phyloP scores from a whole-genome alignment of 148 eudicot genomes.

The Camellia japonica region DNA sequence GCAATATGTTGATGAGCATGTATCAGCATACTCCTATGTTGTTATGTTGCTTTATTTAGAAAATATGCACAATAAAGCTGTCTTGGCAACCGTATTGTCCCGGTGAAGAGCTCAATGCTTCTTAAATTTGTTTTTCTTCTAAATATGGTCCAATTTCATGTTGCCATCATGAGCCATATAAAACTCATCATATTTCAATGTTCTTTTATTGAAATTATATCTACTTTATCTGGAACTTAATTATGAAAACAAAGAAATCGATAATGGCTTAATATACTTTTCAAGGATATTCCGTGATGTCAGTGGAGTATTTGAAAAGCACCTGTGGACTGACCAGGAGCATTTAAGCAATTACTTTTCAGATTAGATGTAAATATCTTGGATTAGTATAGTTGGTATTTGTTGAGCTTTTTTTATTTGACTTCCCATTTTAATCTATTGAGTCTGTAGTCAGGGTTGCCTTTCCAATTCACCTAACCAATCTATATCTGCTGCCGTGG shows the following conservation, averaged over 20 bases:
- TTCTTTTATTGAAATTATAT: too few relatives aligned
- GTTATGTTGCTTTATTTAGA: too few relatives aligned
- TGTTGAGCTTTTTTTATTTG: neutral
- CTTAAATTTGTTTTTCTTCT: too few relatives aligned
- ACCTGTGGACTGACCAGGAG: neutral
- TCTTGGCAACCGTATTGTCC: too few relatives aligned
- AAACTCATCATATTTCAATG: too few relatives aligned
- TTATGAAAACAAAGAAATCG: neutral
- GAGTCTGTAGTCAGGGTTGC: slow-evolving; percentile 1
- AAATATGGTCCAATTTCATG: too few relatives aligned
- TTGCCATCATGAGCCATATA: too few relatives aligned
- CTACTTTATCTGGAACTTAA: too few relatives aligned
- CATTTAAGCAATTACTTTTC: neutral
- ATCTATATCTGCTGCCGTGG: neutral
- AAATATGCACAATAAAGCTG: too few relatives aligned
- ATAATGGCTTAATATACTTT: neutral
- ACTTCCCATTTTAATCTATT: neutral
- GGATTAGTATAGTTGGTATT: slow-evolving; percentile 7
- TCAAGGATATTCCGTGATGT: neutral
- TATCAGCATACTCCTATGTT: neutral
- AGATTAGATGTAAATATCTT: neutral
- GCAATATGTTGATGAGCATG: too few relatives aligned
- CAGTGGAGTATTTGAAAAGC: neutral
- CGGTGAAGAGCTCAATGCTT: too few relatives aligned
- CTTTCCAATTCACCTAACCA: neutral